Percentiles rank a stretch among this genome's conserved stretches.
These are phyloP conservation scores for Globisporangium takayamanum DNA, from an alignment of 352 stramenopile genomes.

Conservation along the genomic window DNA sequence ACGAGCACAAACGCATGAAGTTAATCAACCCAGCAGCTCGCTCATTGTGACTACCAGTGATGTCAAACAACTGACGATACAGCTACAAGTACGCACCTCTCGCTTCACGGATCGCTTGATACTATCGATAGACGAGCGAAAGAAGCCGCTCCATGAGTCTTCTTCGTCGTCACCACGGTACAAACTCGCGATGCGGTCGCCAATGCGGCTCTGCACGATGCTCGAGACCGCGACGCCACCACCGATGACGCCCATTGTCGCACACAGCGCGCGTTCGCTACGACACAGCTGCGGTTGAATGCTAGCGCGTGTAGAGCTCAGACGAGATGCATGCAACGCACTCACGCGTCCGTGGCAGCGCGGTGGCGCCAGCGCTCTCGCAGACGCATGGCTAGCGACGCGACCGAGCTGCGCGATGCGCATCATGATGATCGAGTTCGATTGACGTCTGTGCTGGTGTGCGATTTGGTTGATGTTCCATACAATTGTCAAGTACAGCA, in stretches of 20 bases:
- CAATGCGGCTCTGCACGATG: constrained; percentile 6
- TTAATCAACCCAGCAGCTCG: neutral
- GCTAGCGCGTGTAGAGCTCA: neutral
- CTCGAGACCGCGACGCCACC: constrained; percentile 37
- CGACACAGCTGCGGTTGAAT: constrained; percentile 3
- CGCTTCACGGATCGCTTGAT: constrained; percentile 15
- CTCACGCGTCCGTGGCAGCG: constrained; percentile 1
- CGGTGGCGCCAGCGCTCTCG: neutral
- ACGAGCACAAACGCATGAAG: neutral
- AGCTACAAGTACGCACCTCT: neutral
- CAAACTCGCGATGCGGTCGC: neutral
- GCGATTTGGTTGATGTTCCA: too few relatives aligned
- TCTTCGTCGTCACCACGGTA: constrained; percentile 14
- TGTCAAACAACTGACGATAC: too few relatives aligned
- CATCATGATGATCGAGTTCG: constrained; percentile 1
- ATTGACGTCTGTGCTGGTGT: neutral
- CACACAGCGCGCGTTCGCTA: constrained; percentile 38
- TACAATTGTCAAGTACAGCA: too few relatives aligned
- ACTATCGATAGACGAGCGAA: constrained; percentile 10
- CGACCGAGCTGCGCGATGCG: constrained; percentile 1
- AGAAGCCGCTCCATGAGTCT: constrained; percentile 16
- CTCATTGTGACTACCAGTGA: too few relatives aligned
- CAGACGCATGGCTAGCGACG: neutral
- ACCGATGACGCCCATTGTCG: constrained; percentile 43
- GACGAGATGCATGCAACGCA: neutral